These are phyloP conservation scores for Neurospora tetrasperma DNA, from an alignment of 495 filamentous ascomycete genomes.

Conservation along the genomic window DNA sequence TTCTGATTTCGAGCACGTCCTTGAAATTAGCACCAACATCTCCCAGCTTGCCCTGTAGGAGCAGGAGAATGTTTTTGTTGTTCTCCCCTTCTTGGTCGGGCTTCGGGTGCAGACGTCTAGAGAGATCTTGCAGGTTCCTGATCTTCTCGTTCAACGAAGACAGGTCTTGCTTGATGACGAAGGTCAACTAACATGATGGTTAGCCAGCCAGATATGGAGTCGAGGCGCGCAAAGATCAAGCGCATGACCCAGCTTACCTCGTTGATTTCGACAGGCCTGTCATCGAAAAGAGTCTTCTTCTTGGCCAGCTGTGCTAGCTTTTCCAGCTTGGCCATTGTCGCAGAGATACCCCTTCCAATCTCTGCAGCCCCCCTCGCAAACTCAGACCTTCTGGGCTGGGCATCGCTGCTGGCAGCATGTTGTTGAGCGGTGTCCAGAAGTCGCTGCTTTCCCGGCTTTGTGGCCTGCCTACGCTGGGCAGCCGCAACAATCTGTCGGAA, in stretches of 20 bases:
- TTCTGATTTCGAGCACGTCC: constrained; percentile 90
- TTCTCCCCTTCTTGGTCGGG: constrained; percentile 87
- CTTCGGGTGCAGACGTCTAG: constrained; percentile 58
- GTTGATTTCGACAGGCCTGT: constrained; percentile 91
- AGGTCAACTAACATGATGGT: constrained; percentile 16
- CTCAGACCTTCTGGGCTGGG: constrained; percentile 50
- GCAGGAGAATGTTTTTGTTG: constrained; percentile 91
- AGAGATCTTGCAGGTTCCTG: constrained; percentile 61
- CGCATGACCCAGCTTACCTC: constrained; percentile 52
- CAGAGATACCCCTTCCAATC: constrained; percentile 82
- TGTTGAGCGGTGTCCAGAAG: constrained; percentile 68
- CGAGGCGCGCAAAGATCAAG: constrained; percentile 20
- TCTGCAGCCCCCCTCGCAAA: constrained; percentile 85
- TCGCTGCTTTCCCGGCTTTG: constrained; percentile 65
- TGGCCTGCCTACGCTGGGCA: constrained; percentile 61
- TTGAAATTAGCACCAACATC: constrained; percentile 93
- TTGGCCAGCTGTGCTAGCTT: constrained; percentile 90
- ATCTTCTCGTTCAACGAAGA: constrained; percentile 83
- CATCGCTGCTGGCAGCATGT: constrained; percentile 53
- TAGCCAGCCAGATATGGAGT: constrained; percentile 8
- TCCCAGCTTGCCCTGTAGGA: constrained; percentile 89
- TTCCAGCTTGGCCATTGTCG: constrained; percentile 88
- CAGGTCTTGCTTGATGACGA: constrained; percentile 95
- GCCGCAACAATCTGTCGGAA: constrained; percentile 83
- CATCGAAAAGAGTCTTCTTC: constrained; percentile 94